Conservation (phyloP, 116 monocot genomes). For the Papilionanthe hybrid region DNA sequence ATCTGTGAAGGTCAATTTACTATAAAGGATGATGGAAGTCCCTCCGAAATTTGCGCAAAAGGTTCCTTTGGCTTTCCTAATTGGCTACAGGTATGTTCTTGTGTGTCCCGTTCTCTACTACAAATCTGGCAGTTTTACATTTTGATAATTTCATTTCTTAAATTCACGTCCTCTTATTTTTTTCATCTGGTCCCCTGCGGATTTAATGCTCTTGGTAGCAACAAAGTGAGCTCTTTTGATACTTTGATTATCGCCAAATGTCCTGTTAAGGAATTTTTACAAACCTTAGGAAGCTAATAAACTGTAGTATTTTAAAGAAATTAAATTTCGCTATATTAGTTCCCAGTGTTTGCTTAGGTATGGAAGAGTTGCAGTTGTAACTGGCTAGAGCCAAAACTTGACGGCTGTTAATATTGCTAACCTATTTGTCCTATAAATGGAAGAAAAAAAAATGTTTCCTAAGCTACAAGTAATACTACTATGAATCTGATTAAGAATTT, state of each 20-base stretch:
- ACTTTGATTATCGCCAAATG: background rate
- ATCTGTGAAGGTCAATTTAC: slow-evolving; percentile 58
- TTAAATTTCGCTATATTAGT: background rate
- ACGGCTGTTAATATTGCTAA: background rate
- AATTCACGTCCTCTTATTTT: no score
- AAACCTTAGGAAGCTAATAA: background rate
- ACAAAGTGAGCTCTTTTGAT: background rate
- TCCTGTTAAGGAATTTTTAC: background rate
- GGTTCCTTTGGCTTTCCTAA: slow-evolving; percentile 77
- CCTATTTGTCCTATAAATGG: background rate
- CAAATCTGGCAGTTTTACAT: background rate
- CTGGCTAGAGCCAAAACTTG: background rate
- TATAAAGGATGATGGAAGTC: slow-evolving; percentile 40
- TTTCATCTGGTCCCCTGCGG: no score
- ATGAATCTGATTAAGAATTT: background rate
- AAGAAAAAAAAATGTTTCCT: background rate
- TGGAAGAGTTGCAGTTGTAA: background rate
- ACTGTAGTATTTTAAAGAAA: background rate
- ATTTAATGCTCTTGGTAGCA: no score
- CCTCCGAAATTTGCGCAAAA: slow-evolving; percentile 33
- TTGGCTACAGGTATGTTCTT: slow-evolving; percentile 76
- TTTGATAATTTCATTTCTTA: background rate
- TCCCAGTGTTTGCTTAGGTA: background rate
- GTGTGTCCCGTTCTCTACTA: background rate
- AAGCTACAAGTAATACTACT: background rate